Evolutionary conservation across 2,329 filamentous ascomycete genomes (phyloP).

Genomic region (Calonectria leucothoes): DNA sequence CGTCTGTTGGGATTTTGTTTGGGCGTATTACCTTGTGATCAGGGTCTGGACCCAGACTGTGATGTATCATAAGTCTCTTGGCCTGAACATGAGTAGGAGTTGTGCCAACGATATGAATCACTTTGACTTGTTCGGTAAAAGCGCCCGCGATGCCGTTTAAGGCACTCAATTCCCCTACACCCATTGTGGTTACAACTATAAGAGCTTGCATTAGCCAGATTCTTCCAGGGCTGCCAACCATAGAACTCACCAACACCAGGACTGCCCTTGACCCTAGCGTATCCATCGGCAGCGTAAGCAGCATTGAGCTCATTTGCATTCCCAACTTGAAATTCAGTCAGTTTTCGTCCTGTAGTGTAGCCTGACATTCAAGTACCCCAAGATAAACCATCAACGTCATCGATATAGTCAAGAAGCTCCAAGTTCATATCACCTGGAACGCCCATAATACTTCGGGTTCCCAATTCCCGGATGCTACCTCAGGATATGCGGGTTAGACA

Average conservation of each 20-base stretch:
- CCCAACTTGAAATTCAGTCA: slow-evolving; percentile 6
- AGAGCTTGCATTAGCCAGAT: neutral
- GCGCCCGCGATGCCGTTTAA: slow-evolving; percentile 24
- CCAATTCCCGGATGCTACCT: slow-evolving; percentile 15
- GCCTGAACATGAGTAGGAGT: slow-evolving; percentile 16
- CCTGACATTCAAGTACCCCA: neutral
- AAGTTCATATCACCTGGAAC: slow-evolving; percentile 25
- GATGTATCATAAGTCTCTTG: slow-evolving; percentile 23
- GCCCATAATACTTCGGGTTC: slow-evolving; percentile 20
- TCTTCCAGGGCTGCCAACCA: too few species aligned
- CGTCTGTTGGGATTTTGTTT: neutral
- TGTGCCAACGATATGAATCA: slow-evolving; percentile 25
- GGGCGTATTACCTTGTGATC: slow-evolving; percentile 7
- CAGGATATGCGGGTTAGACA: neutral
- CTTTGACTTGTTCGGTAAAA: slow-evolving; percentile 23
- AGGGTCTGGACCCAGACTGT: slow-evolving; percentile 13
- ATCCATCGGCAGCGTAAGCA: slow-evolving; percentile 27
- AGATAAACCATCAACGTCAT: slow-evolving; percentile 7
- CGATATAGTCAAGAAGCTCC: slow-evolving; percentile 22
- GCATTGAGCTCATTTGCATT: slow-evolving; percentile 26
- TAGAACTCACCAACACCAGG: slow-evolving; percentile 15
- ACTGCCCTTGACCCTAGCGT: slow-evolving; percentile 19
- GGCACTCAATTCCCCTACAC: slow-evolving; percentile 21
- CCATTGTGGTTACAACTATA: slow-evolving; percentile 24
- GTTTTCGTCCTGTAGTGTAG: neutral